Conservation (phyloP, 2,329 filamentous ascomycete species). For the Botrytis galanthina region DNA sequence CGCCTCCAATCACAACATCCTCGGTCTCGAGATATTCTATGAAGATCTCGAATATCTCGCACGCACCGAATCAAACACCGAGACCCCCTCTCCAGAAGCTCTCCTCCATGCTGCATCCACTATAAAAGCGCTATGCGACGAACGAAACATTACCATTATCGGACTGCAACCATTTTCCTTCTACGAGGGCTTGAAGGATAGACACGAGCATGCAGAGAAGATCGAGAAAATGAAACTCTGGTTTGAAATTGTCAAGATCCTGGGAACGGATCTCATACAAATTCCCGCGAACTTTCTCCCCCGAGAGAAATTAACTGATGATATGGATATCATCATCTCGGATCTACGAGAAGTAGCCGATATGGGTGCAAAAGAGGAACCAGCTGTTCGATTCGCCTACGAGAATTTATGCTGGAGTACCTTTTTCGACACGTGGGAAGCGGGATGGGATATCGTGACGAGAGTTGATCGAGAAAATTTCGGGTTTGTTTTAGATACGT, state of each 20-base stretch:
- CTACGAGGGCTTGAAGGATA: constrained; percentile 71
- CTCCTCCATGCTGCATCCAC: constrained; percentile 46
- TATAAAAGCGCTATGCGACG: constrained; percentile 57
- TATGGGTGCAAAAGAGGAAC: constrained; percentile 56
- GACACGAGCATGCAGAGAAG: constrained; percentile 53
- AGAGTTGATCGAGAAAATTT: constrained; percentile 67
- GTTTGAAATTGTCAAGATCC: constrained; percentile 55
- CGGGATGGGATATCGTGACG: constrained; percentile 64
- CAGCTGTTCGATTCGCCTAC: constrained; percentile 64
- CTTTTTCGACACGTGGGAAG: constrained; percentile 66
- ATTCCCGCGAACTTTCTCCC: background rate
- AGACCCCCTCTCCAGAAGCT: constrained; percentile 34
- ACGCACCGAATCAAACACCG: background rate
- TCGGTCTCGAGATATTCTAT: constrained; percentile 72
- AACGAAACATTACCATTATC: constrained; percentile 56
- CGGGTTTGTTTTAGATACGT: constrained; percentile 68
- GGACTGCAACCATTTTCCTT: constrained; percentile 73
- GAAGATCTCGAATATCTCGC: constrained; percentile 67
- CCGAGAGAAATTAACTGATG: constrained; percentile 45
- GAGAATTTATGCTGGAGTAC: constrained; percentile 75
- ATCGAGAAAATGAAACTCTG: constrained; percentile 66
- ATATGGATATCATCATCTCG: constrained; percentile 54
- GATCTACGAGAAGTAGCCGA: constrained; percentile 66
- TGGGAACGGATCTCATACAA: constrained; percentile 58
- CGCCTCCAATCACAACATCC: constrained; percentile 61